Evolutionary conservation across 768 basidiomycete species (phyloP).

Genomic region (Kwoniella shandongensis): DNA sequence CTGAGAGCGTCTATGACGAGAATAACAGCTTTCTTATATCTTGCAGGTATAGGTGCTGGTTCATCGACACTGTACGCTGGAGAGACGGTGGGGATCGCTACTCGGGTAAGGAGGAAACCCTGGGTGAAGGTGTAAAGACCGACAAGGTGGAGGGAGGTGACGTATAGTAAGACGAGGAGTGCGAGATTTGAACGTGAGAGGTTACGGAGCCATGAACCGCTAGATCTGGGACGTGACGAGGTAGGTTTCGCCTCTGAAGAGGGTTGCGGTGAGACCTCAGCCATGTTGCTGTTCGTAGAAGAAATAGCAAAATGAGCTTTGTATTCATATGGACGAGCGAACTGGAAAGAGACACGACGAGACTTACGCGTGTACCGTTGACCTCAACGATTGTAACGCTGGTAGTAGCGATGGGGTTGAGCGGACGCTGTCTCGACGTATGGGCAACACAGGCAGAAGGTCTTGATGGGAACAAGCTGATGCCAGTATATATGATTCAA

Average conservation of each 20-base stretch:
- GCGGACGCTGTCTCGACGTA: too few species aligned
- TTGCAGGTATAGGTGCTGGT: slow-evolving; percentile 58
- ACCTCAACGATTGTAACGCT: too few species aligned
- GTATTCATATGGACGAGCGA: too few species aligned
- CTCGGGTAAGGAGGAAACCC: slow-evolving; percentile 82
- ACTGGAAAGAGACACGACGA: too few species aligned
- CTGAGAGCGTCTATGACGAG: slow-evolving; percentile 90
- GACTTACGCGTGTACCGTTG: too few species aligned
- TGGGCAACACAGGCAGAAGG: too few species aligned
- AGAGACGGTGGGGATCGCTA: slow-evolving; percentile 66
- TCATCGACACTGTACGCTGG: slow-evolving; percentile 46
- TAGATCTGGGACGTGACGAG: too few species aligned
- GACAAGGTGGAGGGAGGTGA: slow-evolving; percentile 67
- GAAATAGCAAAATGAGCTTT: too few species aligned
- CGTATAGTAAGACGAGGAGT: slow-evolving; percentile 45
- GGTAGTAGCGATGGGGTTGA: too few species aligned
- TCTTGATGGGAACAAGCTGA: too few species aligned
- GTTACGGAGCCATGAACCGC: slow-evolving; percentile 22
- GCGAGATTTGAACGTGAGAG: slow-evolving; percentile 46
- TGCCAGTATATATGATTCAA: too few species aligned
- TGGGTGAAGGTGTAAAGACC: slow-evolving; percentile 87
- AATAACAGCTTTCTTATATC: slow-evolving; percentile 76
- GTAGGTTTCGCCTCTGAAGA: slow-evolving; percentile 4
- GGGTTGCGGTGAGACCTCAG: not conserved
- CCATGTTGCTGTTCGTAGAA: too few species aligned